These are phyloP conservation scores for Cubamyces sp. DNA, from an alignment of 768 basidiomycete genomes.

Conservation along the genomic window DNA sequence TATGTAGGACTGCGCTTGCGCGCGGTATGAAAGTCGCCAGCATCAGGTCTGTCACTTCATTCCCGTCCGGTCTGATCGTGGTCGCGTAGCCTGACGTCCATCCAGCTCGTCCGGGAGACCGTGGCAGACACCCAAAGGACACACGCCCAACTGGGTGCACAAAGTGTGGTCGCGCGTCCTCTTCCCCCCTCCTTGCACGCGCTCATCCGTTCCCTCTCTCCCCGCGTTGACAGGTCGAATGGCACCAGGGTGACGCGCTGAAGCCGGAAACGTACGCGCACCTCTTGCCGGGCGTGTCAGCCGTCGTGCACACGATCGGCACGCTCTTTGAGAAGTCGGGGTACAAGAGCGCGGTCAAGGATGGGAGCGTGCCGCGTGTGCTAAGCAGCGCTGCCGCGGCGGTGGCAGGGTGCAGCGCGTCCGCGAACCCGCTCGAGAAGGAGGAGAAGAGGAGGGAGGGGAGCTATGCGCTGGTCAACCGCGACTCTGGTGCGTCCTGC, in stretches of 20 bases:
- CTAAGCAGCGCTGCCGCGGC: conserved; percentile 51
- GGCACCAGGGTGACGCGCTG: conserved; percentile 85
- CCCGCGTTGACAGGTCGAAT: conserved; percentile 65
- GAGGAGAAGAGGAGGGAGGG: conserved; percentile 38
- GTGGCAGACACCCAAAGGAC: conserved; percentile 87
- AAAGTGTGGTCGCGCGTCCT: conserved; percentile 51
- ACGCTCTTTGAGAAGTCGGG: conserved; percentile 78
- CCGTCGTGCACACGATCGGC: conserved; percentile 93
- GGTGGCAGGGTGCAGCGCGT: conserved; percentile 36
- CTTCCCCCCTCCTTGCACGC: conserved; percentile 6
- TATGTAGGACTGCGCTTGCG: conserved; percentile 86
- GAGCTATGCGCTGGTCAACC: conserved; percentile 83
- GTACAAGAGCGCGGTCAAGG: conserved; percentile 78
- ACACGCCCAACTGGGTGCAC: conserved; percentile 82
- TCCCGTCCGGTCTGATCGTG: neutral
- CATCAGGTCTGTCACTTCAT: conserved; percentile 62
- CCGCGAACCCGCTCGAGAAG: conserved; percentile 59
- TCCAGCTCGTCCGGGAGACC: conserved; percentile 84
- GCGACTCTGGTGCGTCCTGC: conserved; percentile 76
- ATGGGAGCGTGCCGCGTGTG: conserved; percentile 58
- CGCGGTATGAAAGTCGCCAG: conserved; percentile 88
- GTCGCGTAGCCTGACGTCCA: neutral
- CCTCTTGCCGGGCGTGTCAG: conserved; percentile 66
- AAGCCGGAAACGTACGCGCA: conserved; percentile 71
- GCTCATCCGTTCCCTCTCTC: neutral